Evolutionary conservation across 75 land plant genomes (phyloP).

Genomic region (Gnetum montanum): DNA sequence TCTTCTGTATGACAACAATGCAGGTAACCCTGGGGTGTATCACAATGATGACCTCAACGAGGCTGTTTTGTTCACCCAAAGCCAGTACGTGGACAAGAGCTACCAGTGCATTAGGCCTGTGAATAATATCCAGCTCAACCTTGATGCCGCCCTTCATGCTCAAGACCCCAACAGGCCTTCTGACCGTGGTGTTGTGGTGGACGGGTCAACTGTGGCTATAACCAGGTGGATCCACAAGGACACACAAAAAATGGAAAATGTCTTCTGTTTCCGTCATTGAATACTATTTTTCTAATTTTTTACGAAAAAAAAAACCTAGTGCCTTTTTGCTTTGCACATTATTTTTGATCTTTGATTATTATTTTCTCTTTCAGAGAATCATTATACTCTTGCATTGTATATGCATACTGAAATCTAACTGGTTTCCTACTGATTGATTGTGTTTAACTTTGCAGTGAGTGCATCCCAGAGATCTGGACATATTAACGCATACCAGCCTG

Average conservation of each 20-base stretch:
- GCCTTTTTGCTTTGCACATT: not conserved
- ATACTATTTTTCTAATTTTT: not conserved
- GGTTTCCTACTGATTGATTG: too few species aligned
- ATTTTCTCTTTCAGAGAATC: too few species aligned
- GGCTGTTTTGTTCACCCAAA: conserved; percentile 11
- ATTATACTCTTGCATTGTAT: too few species aligned
- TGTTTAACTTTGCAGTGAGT: too few species aligned
- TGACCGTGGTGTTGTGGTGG: not conserved
- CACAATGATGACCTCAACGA: conserved; percentile 9
- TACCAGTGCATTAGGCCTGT: conserved; percentile 19
- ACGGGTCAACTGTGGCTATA: conserved; percentile 1
- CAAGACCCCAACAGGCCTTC: too few species aligned
- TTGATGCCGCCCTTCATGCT: conserved; percentile 13
- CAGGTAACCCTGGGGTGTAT: conserved; percentile 8
- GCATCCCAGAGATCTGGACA: too few species aligned
- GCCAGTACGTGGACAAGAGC: conserved; percentile 17
- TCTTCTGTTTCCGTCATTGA: conserved; percentile 5
- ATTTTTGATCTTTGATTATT: too few species aligned
- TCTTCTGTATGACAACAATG: too few species aligned
- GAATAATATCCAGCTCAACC: conserved; percentile 8
- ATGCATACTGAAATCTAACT: too few species aligned
- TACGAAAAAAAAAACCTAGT: not conserved
- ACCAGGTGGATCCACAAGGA: conserved; percentile 17
- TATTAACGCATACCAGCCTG: too few species aligned
- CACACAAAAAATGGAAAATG: conserved; percentile 22